These are phyloP conservation scores for Pseudocercospora ulei DNA, from an alignment of 2,329 filamentous ascomycete species.

Conservation along the genomic window DNA sequence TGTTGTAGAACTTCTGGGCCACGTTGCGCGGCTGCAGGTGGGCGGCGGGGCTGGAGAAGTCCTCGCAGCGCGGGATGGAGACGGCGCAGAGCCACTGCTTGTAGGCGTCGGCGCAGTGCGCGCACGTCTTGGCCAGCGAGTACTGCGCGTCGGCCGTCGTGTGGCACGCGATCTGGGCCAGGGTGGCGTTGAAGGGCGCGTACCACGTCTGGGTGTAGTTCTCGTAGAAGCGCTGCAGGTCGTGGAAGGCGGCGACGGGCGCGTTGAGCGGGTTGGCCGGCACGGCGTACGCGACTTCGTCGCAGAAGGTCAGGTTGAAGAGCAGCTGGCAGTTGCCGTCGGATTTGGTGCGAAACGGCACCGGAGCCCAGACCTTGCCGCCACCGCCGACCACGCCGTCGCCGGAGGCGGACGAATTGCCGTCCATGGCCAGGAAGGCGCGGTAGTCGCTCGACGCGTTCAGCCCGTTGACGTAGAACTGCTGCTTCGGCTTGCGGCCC, in stretches of 20 bases:
- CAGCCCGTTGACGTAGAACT: constrained; percentile 73
- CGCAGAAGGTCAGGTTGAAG: constrained; percentile 79
- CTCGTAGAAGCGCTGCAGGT: constrained; percentile 68
- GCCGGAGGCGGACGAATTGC: constrained; percentile 46
- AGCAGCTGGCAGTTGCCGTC: constrained; percentile 78
- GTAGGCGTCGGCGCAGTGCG: constrained; percentile 69
- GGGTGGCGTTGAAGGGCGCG: constrained; percentile 65
- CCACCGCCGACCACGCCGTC: constrained; percentile 57
- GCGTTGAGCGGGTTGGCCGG: constrained; percentile 63
- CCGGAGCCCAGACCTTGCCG: constrained; percentile 60
- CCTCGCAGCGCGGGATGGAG: constrained; percentile 81
- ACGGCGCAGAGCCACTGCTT: constrained; percentile 93
- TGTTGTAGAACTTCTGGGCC: constrained; percentile 37
- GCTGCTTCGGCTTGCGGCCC: constrained; percentile 64
- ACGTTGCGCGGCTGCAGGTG: constrained; percentile 63
- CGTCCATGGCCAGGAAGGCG: constrained; percentile 59
- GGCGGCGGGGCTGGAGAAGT: constrained; percentile 53
- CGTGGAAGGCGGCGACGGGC: constrained; percentile 31
- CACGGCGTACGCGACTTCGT: constrained; percentile 80
- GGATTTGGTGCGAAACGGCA: constrained; percentile 69
- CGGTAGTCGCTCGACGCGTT: constrained; percentile 62
- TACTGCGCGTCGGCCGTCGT: constrained; percentile 63
- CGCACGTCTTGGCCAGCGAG: constrained; percentile 67
- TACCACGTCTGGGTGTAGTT: constrained; percentile 59
- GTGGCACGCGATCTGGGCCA: constrained; percentile 79